phyloP scores from a whole-genome alignment of 192 early-diverging fungal genomes.

The Geranomyces variabilis region DNA sequence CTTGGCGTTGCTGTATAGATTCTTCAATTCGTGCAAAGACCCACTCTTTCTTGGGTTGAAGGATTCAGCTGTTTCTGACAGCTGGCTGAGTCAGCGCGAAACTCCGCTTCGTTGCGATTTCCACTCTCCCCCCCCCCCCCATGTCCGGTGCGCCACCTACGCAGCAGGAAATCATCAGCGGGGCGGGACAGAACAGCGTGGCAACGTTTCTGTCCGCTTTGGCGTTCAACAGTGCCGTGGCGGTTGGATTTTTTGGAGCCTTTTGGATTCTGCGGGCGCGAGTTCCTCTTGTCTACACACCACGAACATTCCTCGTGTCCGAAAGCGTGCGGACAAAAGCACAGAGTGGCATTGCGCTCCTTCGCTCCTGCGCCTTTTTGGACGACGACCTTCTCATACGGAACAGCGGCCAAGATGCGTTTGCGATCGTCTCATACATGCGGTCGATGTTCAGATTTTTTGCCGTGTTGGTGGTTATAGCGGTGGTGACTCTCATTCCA shows the following conservation, averaged over 20 bases:
- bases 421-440: slow-evolving; percentile 77
- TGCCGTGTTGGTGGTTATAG: slow-evolving; percentile 55
- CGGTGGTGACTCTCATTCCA: slow-evolving; percentile 67
- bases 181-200: slow-evolving; percentile 37
- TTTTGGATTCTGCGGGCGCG: slow-evolving; percentile 72
- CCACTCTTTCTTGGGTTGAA: too few relatives aligned
- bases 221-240: slow-evolving; percentile 65
- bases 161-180: slow-evolving; percentile 16
- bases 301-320: slow-evolving; percentile 66
- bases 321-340: slow-evolving; percentile 28
- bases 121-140: too few relatives aligned
- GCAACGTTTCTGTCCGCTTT: slow-evolving; percentile 71
- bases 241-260: slow-evolving; percentile 51
- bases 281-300: slow-evolving; percentile 70
- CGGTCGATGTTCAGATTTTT: slow-evolving; percentile 71
- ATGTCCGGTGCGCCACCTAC: slow-evolving; percentile 14
- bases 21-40: too few relatives aligned
- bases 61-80: too few relatives aligned
- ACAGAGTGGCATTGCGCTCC: slow-evolving; percentile 9
- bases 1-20: too few relatives aligned
- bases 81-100: too few relatives aligned
- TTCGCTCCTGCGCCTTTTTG: slow-evolving; percentile 7
- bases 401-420: slow-evolving; percentile 68
- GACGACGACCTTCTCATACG: slow-evolving; percentile 18
- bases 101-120: too few relatives aligned